Conservation (phyloP, 306 rosid species). For the Prunus mongolica region DNA sequence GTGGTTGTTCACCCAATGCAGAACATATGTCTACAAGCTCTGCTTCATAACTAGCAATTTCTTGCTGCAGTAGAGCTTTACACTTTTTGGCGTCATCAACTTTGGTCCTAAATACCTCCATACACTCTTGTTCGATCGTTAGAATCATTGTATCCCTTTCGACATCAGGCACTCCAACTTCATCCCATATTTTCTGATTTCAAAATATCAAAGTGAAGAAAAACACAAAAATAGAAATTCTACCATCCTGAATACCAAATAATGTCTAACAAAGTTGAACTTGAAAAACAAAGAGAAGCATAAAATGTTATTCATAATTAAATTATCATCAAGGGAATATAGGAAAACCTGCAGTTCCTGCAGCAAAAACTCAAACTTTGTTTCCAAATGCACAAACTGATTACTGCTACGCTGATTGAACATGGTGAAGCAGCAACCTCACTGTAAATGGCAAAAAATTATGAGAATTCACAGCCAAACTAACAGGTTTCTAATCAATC, state of each 20-base stretch:
- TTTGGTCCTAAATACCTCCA: slow-evolving; percentile 46
- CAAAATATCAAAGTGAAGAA: slow-evolving; percentile 17
- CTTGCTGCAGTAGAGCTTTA: slow-evolving; percentile 50
- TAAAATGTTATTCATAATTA: no score
- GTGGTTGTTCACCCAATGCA: slow-evolving; percentile 52
- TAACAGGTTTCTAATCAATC: neutral
- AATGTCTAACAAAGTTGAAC: neutral
- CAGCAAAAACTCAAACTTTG: slow-evolving; percentile 43
- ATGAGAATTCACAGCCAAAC: neutral
- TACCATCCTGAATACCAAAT: neutral
- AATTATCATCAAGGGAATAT: neutral
- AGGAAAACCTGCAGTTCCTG: slow-evolving; percentile 66
- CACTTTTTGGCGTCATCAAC: slow-evolving; percentile 50
- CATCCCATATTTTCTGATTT: slow-evolving; percentile 70
- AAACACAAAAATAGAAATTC: neutral
- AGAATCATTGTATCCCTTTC: slow-evolving; percentile 48
- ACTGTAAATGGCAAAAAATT: slow-evolving; percentile 14
- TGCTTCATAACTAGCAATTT: slow-evolving; percentile 46
- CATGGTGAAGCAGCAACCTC: slow-evolving; percentile 35
- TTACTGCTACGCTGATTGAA: slow-evolving; percentile 28
- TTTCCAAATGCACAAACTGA: slow-evolving; percentile 43
- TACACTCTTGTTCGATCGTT: slow-evolving; percentile 60
- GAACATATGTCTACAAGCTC: slow-evolving; percentile 51
- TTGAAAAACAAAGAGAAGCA: neutral
- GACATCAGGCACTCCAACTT: slow-evolving; percentile 61